These are phyloP conservation scores for Rhizopus stolonifer DNA, from an alignment of 371 early-diverging fungal species.

Conservation along the genomic window DNA sequence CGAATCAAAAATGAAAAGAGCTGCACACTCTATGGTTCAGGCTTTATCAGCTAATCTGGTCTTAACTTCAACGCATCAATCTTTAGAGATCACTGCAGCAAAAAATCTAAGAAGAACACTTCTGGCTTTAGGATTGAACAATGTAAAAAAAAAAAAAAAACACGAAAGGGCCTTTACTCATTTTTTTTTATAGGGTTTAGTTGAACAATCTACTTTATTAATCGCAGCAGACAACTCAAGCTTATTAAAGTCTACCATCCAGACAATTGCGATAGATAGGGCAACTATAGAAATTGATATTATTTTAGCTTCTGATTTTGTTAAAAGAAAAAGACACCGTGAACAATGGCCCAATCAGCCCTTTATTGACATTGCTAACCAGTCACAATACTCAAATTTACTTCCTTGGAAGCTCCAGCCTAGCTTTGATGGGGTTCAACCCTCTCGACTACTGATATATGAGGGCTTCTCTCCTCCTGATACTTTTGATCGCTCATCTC, in stretches of 20 bases:
- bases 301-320: constrained; percentile 62
- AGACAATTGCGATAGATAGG: constrained; percentile 90
- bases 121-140: constrained; percentile 78
- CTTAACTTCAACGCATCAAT: constrained; percentile 90
- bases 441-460: constrained; percentile 77
- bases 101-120: constrained; percentile 73
- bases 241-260: constrained; percentile 87
- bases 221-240: constrained; percentile 90
- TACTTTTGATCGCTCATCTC: too few relatives aligned
- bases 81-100: constrained; percentile 80
- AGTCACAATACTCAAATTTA: constrained; percentile 71
- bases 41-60: constrained; percentile 79
- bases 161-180: not conserved
- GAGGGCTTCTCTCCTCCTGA: constrained; percentile 47
- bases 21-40: constrained; percentile 92
- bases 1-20: constrained; percentile 86
- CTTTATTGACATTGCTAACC: constrained; percentile 81
- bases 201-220: constrained; percentile 77
- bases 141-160: constrained; percentile 43
- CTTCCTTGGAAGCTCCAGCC: constrained; percentile 83
- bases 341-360: constrained; percentile 84
- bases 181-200: constrained; percentile 47
- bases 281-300: constrained; percentile 86
- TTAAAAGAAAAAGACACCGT: constrained; percentile 79
- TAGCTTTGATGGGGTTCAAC: constrained; percentile 77